phyloP scores from a whole-genome alignment of 1,284 basidiomycete genomes.

The Marasmius fiardii region DNA sequence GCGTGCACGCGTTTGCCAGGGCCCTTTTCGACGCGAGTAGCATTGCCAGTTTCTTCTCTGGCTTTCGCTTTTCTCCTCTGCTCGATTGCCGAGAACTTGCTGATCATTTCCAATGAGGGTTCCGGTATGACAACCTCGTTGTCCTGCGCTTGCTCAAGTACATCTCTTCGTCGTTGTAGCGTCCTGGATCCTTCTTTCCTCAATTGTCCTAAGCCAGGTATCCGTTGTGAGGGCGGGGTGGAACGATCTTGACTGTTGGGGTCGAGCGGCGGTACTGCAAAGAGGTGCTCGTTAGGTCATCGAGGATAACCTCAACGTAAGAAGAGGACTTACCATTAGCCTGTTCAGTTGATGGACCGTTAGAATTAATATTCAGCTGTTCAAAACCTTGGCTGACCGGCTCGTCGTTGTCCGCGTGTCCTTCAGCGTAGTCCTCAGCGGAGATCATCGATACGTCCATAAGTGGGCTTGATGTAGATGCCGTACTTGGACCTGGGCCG shows the following conservation, averaged over 20 bases:
- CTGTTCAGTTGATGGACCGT: conserved; percentile 6
- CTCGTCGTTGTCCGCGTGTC: conserved; percentile 21
- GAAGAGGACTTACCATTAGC: conserved; percentile 6
- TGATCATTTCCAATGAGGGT: conserved; percentile 43
- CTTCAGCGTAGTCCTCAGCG: conserved; percentile 17
- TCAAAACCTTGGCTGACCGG: conserved; percentile 32
- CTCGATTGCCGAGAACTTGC: conserved; percentile 24
- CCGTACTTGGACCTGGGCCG: background rate
- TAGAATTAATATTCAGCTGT: conserved; percentile 25
- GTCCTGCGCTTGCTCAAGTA: conserved; percentile 38
- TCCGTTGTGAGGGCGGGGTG: conserved; percentile 13
- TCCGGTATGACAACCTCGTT: conserved; percentile 28
- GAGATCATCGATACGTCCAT: conserved; percentile 29
- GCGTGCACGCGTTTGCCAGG: conserved; percentile 36
- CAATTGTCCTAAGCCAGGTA: conserved; percentile 5
- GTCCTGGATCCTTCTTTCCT: conserved; percentile 23
- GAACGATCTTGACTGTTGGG: conserved; percentile 12
- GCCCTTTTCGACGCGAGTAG: conserved; percentile 23
- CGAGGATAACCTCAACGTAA: conserved; percentile 4
- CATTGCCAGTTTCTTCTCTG: conserved; percentile 16
- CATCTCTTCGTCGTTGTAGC: conserved; percentile 46
- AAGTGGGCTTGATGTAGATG: conserved; percentile 12
- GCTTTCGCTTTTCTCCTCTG: conserved; percentile 14
- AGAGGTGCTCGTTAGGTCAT: conserved; percentile 21
- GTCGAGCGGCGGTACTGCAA: background rate